Base-by-base conservation (phyloP, 306 rosid species). In the Biancaea sappan region DNA sequence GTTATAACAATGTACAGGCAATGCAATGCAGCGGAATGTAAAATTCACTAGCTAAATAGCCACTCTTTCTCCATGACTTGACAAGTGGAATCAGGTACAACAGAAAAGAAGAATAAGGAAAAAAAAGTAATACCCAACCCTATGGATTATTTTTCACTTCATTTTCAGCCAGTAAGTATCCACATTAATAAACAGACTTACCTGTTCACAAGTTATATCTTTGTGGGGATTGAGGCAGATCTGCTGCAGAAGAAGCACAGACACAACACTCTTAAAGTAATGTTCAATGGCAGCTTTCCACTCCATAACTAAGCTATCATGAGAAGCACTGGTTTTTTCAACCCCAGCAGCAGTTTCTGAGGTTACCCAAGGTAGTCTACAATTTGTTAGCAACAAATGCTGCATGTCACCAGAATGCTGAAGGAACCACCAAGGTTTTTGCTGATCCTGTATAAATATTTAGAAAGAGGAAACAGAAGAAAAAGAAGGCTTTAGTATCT, bases 391-490 rank as follows among this genome's bases (percentile, higher is more conserved):
- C 44, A 89, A 80, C 84, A 94, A 63, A 85, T 81, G 73, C 47
- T 85, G 80, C 43, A 83, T 58, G 68, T 82, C 87, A n/a, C 76
- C 74, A 25, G 88, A 87, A 29, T 88, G 87, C 77, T 80, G 78
- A 79, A 91, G 87, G 77, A 94, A 94, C 98, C 98, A 94, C 98
- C 97, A 94, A 50, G 90, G 81, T 52, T 87, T 86, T 60, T 61
- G 75, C 62, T 87, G 79, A 72, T 79, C 95, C 98, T 94, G 80
- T 57, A 54, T 31, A 47, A 51, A 53, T 13, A 18, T 69, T 60
- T 40, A 44, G 29, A 66, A 34, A 18, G 46, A 8, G 1, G 22
- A 18, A 10, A 34, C 21, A 6, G 12, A 9, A 26, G 28, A 19
- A 29, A 62, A 1, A 14, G 10, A 3, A 41, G 57, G 22, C 12